These are phyloP conservation scores for Alternaria triticimaculans DNA, from an alignment of 2,329 filamentous ascomycete species.

Conservation along the genomic window DNA sequence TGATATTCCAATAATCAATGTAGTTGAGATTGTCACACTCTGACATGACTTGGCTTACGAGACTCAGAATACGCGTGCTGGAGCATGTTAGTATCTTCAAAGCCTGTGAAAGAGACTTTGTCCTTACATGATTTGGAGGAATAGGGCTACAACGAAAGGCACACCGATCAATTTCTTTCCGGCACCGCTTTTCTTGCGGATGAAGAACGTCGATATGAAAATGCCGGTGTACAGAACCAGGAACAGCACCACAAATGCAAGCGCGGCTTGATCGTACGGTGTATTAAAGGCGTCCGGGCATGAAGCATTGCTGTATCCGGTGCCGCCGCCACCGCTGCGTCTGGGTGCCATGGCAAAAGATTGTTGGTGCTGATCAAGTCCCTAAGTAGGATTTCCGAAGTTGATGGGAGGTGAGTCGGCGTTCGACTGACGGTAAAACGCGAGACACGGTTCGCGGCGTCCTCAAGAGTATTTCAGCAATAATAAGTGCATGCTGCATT, in stretches of 20 bases:
- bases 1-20: conserved; percentile 10
- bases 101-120: not conserved
- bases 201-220: conserved; percentile 19
- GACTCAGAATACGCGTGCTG: conserved; percentile 10
- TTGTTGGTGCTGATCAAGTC: not conserved
- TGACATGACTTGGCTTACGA: conserved; percentile 19
- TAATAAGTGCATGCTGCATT: not conserved
- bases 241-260: conserved; percentile 28
- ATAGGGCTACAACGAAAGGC: conserved; percentile 19
- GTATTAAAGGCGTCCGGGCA: conserved; percentile 27
- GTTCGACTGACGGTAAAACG: not conserved
- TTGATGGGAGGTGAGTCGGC: not conserved
- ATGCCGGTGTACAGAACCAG: conserved; percentile 25
- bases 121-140: conserved; percentile 26
- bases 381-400: not conserved
- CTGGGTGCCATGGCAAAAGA: conserved; percentile 30
- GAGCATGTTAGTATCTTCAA: not conserved
- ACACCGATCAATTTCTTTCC: conserved; percentile 30
- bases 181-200: conserved; percentile 25
- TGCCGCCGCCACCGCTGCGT: conserved; percentile 18
- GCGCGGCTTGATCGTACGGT: conserved; percentile 8
- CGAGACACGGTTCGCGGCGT: not conserved
- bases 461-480: not conserved
- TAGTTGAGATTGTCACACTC: conserved; percentile 14
- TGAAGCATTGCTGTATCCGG: not conserved